Percentiles rank a stretch among this genome's conserved stretches.
Evolutionary conservation across 2,329 filamentous ascomycete genomes (phyloP).

Genomic region (Pseudodiploospora longispora): DNA sequence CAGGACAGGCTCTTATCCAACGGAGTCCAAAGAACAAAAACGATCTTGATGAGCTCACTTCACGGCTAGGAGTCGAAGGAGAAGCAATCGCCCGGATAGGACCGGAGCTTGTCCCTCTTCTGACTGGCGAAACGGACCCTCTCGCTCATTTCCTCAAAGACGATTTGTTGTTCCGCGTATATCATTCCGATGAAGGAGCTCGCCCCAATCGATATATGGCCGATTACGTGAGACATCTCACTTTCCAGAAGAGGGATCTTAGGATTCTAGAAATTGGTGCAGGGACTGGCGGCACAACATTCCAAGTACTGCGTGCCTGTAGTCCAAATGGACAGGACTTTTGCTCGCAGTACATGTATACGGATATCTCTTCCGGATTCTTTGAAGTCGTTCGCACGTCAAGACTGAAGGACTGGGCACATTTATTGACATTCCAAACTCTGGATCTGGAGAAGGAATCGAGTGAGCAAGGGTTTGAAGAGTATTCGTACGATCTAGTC

Average conservation of each 20-base stretch:
- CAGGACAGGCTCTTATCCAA: background rate
- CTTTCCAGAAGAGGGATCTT: conserved; percentile 19
- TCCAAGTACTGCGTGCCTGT: conserved; percentile 13
- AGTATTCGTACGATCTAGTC: conserved; percentile 19
- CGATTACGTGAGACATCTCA: conserved; percentile 2
- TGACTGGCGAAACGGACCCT: conserved; percentile 1
- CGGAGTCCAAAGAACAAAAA: conserved; percentile 1
- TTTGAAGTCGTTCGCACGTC: conserved; percentile 22
- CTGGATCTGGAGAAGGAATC: conserved; percentile 27
- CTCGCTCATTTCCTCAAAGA: conserved; percentile 3
- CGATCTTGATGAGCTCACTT: conserved; percentile 1
- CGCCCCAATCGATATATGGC: conserved; percentile 3
- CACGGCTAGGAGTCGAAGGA: conserved; percentile 2
- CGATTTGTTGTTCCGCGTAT: conserved; percentile 1
- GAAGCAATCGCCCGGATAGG: conserved; percentile 2
- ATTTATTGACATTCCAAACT: conserved; percentile 22
- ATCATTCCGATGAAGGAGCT: conserved; percentile 3
- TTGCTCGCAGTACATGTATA: conserved; percentile 23
- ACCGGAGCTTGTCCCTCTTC: background rate
- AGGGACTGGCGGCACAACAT: conserved; percentile 25
- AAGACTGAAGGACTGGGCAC: conserved; percentile 13
- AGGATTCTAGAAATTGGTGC: conserved; percentile 29
- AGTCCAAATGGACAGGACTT: background rate
- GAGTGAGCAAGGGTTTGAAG: conserved; percentile 17
- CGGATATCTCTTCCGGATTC: conserved; percentile 31